Percentiles rank a stretch among this genome's conserved stretches.
phyloP scores from a whole-genome alignment of 495 filamentous ascomycete genomes.

The Hypoxylon fuscum region DNA sequence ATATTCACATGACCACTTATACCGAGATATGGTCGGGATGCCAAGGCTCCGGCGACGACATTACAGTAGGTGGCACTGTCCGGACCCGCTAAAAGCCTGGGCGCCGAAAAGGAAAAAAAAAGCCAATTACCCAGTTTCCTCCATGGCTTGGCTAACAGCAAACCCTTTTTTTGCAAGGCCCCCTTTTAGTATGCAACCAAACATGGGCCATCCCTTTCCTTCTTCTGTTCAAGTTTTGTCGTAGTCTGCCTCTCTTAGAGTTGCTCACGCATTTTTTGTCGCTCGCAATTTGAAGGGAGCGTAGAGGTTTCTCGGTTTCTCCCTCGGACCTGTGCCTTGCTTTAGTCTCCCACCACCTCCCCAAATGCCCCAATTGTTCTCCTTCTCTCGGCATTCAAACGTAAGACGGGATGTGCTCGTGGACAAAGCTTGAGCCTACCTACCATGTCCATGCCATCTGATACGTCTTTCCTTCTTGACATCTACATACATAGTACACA shows the following conservation, averaged over 20 bases:
- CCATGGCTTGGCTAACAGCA: constrained; percentile 10
- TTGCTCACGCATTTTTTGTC: constrained; percentile 14
- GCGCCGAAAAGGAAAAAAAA: constrained; percentile 21
- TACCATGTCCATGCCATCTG: constrained; percentile 17
- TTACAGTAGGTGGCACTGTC: constrained; percentile 23
- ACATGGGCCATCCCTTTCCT: constrained; percentile 24
- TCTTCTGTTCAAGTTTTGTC: no score
- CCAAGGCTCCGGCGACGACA: constrained; percentile 20
- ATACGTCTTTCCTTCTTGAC: constrained; percentile 14
- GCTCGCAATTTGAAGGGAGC: constrained; percentile 27
- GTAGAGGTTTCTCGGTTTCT: constrained; percentile 17
- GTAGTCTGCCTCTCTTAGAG: constrained; percentile 6
- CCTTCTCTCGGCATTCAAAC: constrained; percentile 23
- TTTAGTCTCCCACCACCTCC: constrained; percentile 20
- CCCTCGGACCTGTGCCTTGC: constrained; percentile 32
- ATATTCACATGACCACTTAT: constrained; percentile 29
- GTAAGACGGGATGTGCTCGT: constrained; percentile 2
- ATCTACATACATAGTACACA: neutral
- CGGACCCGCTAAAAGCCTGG: constrained; percentile 12
- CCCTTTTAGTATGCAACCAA: constrained; percentile 26
- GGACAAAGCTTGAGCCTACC: constrained; percentile 7
- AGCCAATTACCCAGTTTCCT: constrained; percentile 3
- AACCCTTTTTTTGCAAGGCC: constrained; percentile 8
- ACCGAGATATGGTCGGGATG: constrained; percentile 17
- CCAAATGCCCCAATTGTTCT: neutral